Evolutionary conservation across 495 filamentous ascomycete genomes (phyloP).

Genomic region (Tetracladium setigerum): DNA sequence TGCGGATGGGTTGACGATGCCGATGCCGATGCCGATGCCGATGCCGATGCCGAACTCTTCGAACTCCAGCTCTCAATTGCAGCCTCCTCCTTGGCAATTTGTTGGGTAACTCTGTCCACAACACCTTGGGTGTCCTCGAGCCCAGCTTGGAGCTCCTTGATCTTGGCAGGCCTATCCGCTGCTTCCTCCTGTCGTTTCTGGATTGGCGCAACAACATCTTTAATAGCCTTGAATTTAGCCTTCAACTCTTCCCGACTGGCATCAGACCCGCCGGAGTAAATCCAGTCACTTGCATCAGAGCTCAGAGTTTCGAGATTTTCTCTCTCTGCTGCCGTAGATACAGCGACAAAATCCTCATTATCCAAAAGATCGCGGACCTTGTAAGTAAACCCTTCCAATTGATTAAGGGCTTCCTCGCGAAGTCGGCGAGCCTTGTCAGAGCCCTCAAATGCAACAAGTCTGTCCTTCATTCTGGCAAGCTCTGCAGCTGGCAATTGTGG

Average conservation of each 20-base stretch:
- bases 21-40: constrained; percentile 32
- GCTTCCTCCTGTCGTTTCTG: constrained; percentile 61
- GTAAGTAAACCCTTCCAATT: constrained; percentile 92
- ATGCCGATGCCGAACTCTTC: constrained; percentile 34
- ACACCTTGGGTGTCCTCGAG: constrained; percentile 47
- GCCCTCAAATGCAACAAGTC: constrained; percentile 70
- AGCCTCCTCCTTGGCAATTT: constrained; percentile 32
- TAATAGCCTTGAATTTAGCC: constrained; percentile 61
- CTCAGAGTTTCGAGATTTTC: constrained; percentile 53
- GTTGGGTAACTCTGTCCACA: constrained; percentile 40
- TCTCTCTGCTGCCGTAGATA: constrained; percentile 58
- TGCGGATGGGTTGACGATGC: too few relatives aligned
- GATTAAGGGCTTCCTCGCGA: constrained; percentile 85
- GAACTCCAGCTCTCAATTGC: constrained; percentile 30
- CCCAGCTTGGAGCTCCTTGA: constrained; percentile 55
- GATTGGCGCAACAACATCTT: constrained; percentile 62
- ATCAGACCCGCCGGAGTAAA: constrained; percentile 76
- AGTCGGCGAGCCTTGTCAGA: constrained; percentile 70
- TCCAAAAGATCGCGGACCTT: constrained; percentile 73
- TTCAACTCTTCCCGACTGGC: constrained; percentile 65
- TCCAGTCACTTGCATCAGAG: constrained; percentile 72
- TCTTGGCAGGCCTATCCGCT: constrained; percentile 52
- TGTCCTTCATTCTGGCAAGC: constrained; percentile 57
- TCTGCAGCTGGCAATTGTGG: constrained; percentile 49
- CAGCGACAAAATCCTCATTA: constrained; percentile 62